Evolutionary conservation across 495 filamentous ascomycete genomes (phyloP).

Genomic region (Staphylotrichum longicolle): DNA sequence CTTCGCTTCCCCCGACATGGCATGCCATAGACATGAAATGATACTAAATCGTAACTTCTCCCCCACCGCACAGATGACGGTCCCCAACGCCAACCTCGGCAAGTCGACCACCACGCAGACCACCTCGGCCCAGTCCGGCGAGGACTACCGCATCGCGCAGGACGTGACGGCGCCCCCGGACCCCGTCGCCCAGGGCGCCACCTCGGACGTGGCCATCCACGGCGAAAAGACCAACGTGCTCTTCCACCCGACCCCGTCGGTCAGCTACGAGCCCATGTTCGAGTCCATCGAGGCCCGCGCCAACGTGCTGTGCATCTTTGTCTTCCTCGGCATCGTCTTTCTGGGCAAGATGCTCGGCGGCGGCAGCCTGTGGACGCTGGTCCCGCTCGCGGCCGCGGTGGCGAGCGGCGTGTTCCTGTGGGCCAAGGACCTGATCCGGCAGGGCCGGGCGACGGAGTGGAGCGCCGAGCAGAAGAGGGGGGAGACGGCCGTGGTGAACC

Average conservation of each 20-base stretch:
- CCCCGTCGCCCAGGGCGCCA: conserved; percentile 71
- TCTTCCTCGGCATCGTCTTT: conserved; percentile 70
- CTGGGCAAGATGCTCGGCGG: conserved; percentile 74
- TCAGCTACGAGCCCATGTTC: conserved; percentile 85
- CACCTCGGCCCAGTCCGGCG: conserved; percentile 52
- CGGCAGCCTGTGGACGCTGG: conserved; percentile 69
- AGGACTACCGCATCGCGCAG: conserved; percentile 78
- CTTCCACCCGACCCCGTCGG: conserved; percentile 87
- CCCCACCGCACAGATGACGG: conserved; percentile 58
- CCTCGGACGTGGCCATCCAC: conserved; percentile 90
- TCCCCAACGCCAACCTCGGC: conserved; percentile 84
- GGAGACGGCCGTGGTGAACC: conserved; percentile 73
- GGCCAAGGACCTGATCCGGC: conserved; percentile 79
- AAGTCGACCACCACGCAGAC: conserved; percentile 68
- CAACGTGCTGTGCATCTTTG: conserved; percentile 61
- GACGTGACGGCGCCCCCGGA: conserved; percentile 91
- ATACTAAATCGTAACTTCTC: neutral
- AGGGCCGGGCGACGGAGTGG: conserved; percentile 85
- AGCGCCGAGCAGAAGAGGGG: conserved; percentile 79
- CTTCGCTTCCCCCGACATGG: conserved; percentile 28
- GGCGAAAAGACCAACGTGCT: conserved; percentile 95
- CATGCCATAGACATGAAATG: too few relatives aligned
- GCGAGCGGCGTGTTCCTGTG: conserved; percentile 77
- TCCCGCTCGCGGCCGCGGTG: conserved; percentile 67
- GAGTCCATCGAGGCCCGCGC: conserved; percentile 69